Conservation (phyloP, 2,329 filamentous ascomycete genomes). For the Coniella lustricola region DNA sequence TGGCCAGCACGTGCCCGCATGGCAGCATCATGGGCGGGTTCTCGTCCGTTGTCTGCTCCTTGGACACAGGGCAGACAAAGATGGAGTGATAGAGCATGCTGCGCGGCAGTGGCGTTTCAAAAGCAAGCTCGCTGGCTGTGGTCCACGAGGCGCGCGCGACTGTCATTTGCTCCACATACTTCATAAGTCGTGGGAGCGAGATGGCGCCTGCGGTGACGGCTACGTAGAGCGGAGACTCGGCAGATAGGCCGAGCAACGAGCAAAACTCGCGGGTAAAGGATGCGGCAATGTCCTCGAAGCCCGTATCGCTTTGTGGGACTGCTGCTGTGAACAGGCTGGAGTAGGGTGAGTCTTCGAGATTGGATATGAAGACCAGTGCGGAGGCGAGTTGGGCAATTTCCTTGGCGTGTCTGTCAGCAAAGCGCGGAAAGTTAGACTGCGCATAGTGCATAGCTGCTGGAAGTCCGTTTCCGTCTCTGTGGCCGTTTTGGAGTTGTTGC, state of each 20-base stretch:
- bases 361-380: constrained; percentile 72
- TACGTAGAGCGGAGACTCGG: constrained; percentile 87
- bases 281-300: constrained; percentile 77
- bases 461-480: constrained; percentile 53
- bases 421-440: constrained; percentile 63
- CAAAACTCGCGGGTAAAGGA: constrained; percentile 95
- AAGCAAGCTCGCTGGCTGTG: constrained; percentile 80
- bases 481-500: constrained; percentile 28
- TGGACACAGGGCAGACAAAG: constrained; percentile 95
- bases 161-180: constrained; percentile 80
- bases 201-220: constrained; percentile 89
- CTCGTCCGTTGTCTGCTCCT: constrained; percentile 86
- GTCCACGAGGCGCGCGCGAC: constrained; percentile 94
- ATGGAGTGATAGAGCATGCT: constrained; percentile 82
- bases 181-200: constrained; percentile 80
- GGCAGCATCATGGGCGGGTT: constrained; percentile 97
- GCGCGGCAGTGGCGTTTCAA: constrained; percentile 55
- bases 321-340: constrained; percentile 58
- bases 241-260: constrained; percentile 78
- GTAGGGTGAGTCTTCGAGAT: constrained; percentile 74
- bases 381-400: constrained; percentile 78
- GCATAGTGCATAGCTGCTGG: constrained; percentile 70
- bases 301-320: constrained; percentile 35
- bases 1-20: constrained; percentile 88
- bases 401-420: constrained; percentile 64